Evolutionary conservation across 345 rosid species (phyloP).

Genomic region (Boechera retrofracta): DNA sequence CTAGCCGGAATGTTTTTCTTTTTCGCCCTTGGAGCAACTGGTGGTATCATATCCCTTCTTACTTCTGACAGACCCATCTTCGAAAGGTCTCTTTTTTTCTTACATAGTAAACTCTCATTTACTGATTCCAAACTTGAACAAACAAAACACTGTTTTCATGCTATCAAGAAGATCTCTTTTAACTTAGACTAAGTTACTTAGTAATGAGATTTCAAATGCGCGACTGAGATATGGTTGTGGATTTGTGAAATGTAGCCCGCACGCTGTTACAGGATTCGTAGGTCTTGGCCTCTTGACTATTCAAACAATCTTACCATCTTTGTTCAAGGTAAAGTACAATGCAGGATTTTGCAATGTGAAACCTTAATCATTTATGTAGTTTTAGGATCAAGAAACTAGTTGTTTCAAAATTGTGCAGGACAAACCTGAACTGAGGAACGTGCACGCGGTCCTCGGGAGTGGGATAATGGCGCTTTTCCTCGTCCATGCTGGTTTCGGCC

Average conservation of each 20-base stretch:
- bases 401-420: conserved; percentile 54
- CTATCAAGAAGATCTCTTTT: neutral
- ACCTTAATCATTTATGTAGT: neutral
- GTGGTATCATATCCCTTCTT: conserved; percentile 83
- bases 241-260: conserved; percentile 65
- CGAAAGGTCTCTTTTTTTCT: conserved; percentile 55
- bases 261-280: conserved; percentile 78
- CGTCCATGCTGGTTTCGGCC: conserved; percentile 78
- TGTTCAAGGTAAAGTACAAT: conserved; percentile 68
- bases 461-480: conserved; percentile 90
- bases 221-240: neutral
- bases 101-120: neutral
- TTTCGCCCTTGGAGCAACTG: conserved; percentile 93
- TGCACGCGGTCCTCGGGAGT: conserved; percentile 88
- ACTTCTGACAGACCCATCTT: conserved; percentile 86
- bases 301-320: conserved; percentile 72
- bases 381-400: neutral
- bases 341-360: neutral
- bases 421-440: conserved; percentile 79
- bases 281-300: conserved; percentile 79
- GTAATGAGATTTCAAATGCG: neutral
- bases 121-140: neutral
- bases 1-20: conserved; percentile 94
- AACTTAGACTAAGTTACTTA: neutral
- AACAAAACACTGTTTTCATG: neutral